Evolutionary conservation across 805 yeast genomes (phyloP).

Genomic region (Metschnikowia lochheadii): DNA sequence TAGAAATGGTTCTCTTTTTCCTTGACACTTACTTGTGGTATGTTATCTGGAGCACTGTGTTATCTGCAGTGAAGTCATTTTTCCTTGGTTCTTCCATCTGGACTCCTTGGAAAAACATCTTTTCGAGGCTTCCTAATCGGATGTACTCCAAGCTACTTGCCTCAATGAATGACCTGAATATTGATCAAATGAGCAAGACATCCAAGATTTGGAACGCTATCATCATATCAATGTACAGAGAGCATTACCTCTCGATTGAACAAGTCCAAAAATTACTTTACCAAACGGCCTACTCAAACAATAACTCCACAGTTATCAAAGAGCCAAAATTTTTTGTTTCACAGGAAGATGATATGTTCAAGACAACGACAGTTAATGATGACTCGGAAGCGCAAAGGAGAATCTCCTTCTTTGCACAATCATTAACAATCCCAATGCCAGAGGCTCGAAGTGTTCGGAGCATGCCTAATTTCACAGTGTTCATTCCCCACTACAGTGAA

Average conservation of each 20-base stretch:
- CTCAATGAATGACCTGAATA: conserved; percentile 28
- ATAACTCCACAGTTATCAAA: conserved; percentile 1
- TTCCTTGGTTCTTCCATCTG: conserved; percentile 77
- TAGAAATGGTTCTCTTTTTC: conserved; percentile 68
- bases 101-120: conserved; percentile 86
- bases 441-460: conserved; percentile 43
- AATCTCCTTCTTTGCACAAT: conserved; percentile 85
- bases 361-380: conserved; percentile 51
- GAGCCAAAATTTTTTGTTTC: conserved; percentile 79
- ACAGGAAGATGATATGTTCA: conserved; percentile 71
- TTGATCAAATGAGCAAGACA: conserved; percentile 30
- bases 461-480: conserved; percentile 41
- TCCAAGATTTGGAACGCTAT: conserved; percentile 82
- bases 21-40: conserved; percentile 86
- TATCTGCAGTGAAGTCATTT: conserved; percentile 67
- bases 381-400: conserved; percentile 79
- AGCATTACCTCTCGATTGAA: conserved; percentile 70
- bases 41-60: conserved; percentile 70
- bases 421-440: conserved; percentile 80
- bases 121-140: conserved; percentile 70
- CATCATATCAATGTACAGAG: conserved; percentile 77
- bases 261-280: conserved; percentile 65
- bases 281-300: conserved; percentile 47
- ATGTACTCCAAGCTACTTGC: conserved; percentile 62
- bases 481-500: conserved; percentile 95